A percentile compares a stretch with the other conserved stretches of the same genome.
phyloP scores from a whole-genome alignment of 1,284 basidiomycete species.

The Trametes versicolor region DNA sequence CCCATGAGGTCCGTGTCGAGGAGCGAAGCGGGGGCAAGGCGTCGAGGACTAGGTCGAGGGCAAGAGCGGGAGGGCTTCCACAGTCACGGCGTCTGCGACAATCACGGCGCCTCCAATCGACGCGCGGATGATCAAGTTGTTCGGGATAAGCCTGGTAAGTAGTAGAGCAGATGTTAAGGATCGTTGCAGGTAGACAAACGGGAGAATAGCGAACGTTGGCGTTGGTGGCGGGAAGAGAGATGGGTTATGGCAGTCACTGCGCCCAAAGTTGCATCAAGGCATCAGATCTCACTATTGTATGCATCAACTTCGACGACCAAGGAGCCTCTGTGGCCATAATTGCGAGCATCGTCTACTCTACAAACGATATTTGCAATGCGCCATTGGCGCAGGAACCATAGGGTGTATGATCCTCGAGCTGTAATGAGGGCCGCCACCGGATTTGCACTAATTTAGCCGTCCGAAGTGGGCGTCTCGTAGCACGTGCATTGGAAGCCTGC shows the following conservation, averaged over 20 bases:
- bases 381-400: too few species aligned
- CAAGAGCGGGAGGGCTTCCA: constrained; percentile 2
- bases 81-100: background rate
- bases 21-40: background rate
- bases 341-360: too few species aligned
- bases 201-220: background rate
- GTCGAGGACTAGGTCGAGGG: background rate
- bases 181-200: background rate
- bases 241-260: background rate
- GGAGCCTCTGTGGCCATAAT: background rate
- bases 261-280: constrained; percentile 14
- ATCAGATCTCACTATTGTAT: background rate
- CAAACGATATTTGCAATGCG: background rate
- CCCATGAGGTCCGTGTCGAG: constrained; percentile 30
- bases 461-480: too few species aligned
- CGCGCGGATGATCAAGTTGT: background rate
- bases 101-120: background rate
- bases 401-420: background rate
- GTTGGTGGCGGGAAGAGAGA: constrained; percentile 3
- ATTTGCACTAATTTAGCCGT: too few species aligned
- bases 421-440: too few species aligned
- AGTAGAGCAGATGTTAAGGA: too few species aligned
- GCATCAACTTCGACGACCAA: background rate
- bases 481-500: too few species aligned
- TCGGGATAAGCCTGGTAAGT: background rate